Base-by-base conservation (phyloP, 306 rosid genomes). In the Lathyrus tuberosus region DNA sequence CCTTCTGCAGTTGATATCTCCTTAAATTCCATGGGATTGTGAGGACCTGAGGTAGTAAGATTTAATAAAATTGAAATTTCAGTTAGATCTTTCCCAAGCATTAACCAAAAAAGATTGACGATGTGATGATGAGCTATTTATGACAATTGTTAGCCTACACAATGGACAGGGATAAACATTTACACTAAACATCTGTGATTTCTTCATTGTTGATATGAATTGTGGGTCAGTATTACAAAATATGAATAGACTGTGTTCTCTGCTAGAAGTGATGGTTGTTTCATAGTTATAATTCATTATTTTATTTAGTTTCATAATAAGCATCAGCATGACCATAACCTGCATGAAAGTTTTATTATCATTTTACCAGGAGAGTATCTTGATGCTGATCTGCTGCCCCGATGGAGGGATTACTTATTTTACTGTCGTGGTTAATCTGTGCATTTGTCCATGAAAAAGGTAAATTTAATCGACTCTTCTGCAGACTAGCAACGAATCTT, bases 401-500 rank as follows among this genome's bases (percentile, higher is more conserved):
- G 12, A 40, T 49, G 24, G 70, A 84, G 65, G 61, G 62, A 33
- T 62, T 71, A 14, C 65, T 42, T 69, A 15, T 65, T 78, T 70
- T 74, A 33, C 67, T 75, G 37, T 65, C 37, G 28, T 56, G 44
- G 65, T 70, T 69, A 33, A 54, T 43, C 30, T 67, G 49, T 59
- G 60, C 73, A n/a, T 60, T 72, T 59, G 38, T 43, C 65, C 37
- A 18, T 24, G 44, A 8, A 66, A 65, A 57, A 58, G 56, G 38
- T 48, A 16, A 65, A 35, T 64, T 37, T n/a, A 76, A 47, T 62
- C 44, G 67, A 31, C 72, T 69, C 53, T 59, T 44, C 60, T 76
- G 56, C 79, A 89, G 96, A 83, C 65, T 30, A 67, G 47, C 63
- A 82, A 78, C 75, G 96, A 84, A 70, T 72, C 58, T 67, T 78